Conservation (phyloP, 2,329 filamentous ascomycete genomes). For the Neonectria sp. region DNA sequence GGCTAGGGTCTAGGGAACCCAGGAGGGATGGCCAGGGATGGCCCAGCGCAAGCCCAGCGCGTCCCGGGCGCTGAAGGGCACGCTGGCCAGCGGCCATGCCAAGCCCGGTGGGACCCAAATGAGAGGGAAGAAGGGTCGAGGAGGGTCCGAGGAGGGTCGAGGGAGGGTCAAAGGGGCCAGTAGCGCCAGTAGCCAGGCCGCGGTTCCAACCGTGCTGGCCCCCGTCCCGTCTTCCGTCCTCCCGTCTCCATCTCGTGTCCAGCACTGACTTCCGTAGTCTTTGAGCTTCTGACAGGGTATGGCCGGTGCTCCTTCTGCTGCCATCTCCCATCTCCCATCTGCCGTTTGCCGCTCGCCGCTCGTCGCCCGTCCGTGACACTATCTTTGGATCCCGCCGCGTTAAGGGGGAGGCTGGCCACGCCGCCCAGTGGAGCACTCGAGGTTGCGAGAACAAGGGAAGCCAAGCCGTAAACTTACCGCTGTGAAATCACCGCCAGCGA, state of each 20-base stretch:
- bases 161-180: constrained; percentile 23
- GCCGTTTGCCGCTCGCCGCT: neutral
- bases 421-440: constrained; percentile 9
- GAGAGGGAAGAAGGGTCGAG: constrained; percentile 16
- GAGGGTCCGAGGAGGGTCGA: constrained; percentile 30
- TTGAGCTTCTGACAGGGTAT: constrained; percentile 14
- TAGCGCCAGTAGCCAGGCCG: constrained; percentile 31
- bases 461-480: constrained; percentile 32
- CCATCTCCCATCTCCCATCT: neutral
- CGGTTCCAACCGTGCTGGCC: constrained; percentile 48
- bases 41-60: constrained; percentile 34
- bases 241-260: constrained; percentile 45
- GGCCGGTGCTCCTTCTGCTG: constrained; percentile 4
- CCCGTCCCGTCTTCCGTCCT: constrained; percentile 47
- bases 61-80: constrained; percentile 35
- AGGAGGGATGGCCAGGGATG: constrained; percentile 28
- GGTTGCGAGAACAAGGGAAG: constrained; percentile 22
- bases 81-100: constrained; percentile 20
- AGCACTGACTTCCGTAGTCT: constrained; percentile 23
- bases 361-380: constrained; percentile 8
- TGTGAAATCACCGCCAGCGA: constrained; percentile 32
- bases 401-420: constrained; percentile 19
- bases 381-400: constrained; percentile 15
- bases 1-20: neutral
- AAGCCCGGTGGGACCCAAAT: constrained; percentile 36